Base-by-base conservation (phyloP, 129 eudicot species). In the Deinandra increscens region DNA sequence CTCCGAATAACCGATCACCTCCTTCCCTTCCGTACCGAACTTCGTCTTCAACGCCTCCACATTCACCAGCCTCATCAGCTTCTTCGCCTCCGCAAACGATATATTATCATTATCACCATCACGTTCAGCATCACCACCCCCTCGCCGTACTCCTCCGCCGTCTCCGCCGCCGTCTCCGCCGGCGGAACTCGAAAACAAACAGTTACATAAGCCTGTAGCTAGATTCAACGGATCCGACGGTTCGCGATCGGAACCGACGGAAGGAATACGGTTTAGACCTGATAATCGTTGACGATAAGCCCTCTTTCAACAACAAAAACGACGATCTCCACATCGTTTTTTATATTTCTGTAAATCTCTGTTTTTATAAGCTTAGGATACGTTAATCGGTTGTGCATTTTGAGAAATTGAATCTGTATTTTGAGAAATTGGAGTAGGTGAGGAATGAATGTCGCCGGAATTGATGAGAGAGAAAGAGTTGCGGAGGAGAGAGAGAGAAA, bases 41-140 rank as follows among this genome's bases (percentile, higher is more conserved):
- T 79, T 92, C 86, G 64, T 74, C 83, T 92, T 92, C 83, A 92
- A 65, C 46, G 85, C 94, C 72, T 86, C 95, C 10, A 88, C 91
- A 81, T 92, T 85, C 77, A 92, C 98, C 83, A 92, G 64, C 51
- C 98, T 80, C 95, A 92, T 86, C 82, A 92, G 68, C 78, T 80
- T 84, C 96, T 80, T 83, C 67, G 88, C 98, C 77, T 92, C 98
- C 72, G 71, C 76, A 50, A 72, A 69, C 76, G 98, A 73, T 66
- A 88, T 82, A 33, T 12, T n/a, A 18, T 36, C 79, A 11, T 29
- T 75, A 12, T 64, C 82, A 6, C 45, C 42, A 34, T n/a, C n/a
- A n/a, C n/a, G n/a, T n/a, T n/a, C n/a, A n/a, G n/a, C n/a, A n/a
- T n/a, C n/a, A n/a, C n/a, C n/a, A n/a, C n/a, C n/a, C n/a, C n/a